Percentiles rank a stretch among this genome's conserved stretches.
Evolutionary conservation across 2,329 filamentous ascomycete species (phyloP).

Genomic region (Xylaria sp.): DNA sequence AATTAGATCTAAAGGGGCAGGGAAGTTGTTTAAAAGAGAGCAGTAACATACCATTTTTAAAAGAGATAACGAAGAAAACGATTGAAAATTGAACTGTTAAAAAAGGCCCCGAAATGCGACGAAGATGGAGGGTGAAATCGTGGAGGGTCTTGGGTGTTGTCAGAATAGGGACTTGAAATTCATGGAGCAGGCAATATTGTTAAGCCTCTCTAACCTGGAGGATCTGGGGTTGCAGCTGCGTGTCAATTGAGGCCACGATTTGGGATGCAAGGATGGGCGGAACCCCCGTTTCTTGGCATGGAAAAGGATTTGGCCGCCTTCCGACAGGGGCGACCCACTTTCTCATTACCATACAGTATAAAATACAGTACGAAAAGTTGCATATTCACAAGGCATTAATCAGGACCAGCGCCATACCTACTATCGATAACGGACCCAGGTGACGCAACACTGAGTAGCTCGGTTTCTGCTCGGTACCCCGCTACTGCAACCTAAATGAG

Average conservation of each 20-base stretch:
- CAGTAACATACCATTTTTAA: conserved; percentile 36
- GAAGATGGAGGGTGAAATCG: conserved; percentile 5
- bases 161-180: conserved; percentile 31
- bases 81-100: conserved; percentile 12
- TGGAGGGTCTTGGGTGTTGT: conserved; percentile 19
- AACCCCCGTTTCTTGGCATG: background rate
- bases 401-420: background rate
- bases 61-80: conserved; percentile 13
- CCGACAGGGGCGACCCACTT: conserved; percentile 2
- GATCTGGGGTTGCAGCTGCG: conserved; percentile 49
- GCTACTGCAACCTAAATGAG: conserved; percentile 2
- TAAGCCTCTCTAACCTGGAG: conserved; percentile 48
- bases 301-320: conserved; percentile 36
- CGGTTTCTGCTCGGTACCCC: conserved; percentile 27
- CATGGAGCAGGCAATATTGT: conserved; percentile 39
- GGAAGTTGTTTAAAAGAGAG: background rate
- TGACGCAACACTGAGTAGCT: background rate
- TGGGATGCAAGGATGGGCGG: conserved; percentile 36
- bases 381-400: no score
- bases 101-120: conserved; percentile 13
- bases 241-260: conserved; percentile 55
- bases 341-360: background rate
- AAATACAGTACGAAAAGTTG: background rate
- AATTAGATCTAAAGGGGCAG: background rate
- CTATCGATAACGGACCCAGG: conserved; percentile 16